phyloP scores from a whole-genome alignment of 768 basidiomycete species.

The Neoboletus brunneissimus region DNA sequence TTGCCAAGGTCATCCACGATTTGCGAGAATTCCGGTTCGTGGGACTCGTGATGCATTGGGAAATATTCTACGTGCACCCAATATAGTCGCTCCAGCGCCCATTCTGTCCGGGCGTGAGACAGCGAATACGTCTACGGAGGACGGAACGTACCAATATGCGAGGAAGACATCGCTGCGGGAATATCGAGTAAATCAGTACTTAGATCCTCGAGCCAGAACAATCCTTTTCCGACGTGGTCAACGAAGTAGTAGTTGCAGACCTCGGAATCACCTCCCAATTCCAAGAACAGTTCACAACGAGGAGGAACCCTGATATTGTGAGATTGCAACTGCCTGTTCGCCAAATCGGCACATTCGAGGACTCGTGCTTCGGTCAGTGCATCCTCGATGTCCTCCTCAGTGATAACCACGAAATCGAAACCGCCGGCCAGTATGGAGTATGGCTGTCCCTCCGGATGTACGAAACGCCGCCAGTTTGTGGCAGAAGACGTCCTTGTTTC shows the following conservation, averaged over 20 bases:
- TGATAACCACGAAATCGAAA: constrained; percentile 41
- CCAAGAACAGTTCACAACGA: constrained; percentile 50
- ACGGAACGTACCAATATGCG: constrained; percentile 49
- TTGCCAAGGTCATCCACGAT: constrained; percentile 50
- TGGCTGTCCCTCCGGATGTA: constrained; percentile 60
- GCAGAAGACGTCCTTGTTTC: not conserved
- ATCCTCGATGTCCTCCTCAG: constrained; percentile 51
- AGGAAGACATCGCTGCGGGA: constrained; percentile 42
- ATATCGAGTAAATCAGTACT: constrained; percentile 45
- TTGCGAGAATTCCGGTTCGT: constrained; percentile 31
- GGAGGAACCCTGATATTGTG: constrained; percentile 36
- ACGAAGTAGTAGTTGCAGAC: constrained; percentile 59
- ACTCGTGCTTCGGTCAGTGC: constrained; percentile 36
- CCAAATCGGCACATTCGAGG: constrained; percentile 34
- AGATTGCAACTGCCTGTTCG: constrained; percentile 32
- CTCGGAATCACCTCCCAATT: constrained; percentile 35
- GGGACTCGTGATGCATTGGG: constrained; percentile 53
- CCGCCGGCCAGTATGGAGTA: constrained; percentile 41
- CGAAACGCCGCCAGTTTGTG: constrained; percentile 41
- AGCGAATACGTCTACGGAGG: not conserved
- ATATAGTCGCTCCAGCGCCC: constrained; percentile 49
- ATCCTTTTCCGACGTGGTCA: constrained; percentile 43
- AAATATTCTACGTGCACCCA: constrained; percentile 66
- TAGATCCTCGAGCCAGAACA: constrained; percentile 55
- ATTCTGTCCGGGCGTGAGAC: constrained; percentile 33